Evolutionary conservation across 352 stramenopile species (phyloP), one percentile per base, ranked within the genome.

Genomic region (Blastocystis sp.): DNA sequence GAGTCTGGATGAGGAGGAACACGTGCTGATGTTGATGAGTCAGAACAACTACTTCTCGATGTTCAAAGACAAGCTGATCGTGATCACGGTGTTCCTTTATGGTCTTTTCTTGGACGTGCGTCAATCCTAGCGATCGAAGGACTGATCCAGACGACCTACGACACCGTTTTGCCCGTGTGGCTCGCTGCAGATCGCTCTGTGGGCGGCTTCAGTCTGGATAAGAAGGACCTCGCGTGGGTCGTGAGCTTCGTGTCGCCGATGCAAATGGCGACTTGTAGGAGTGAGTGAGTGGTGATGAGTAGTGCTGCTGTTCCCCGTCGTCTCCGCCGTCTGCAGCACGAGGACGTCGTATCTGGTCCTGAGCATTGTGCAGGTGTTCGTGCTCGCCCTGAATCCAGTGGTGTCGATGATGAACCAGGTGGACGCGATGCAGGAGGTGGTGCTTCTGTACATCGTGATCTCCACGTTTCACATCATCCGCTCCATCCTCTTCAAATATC

Each of bases 401-500:
- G 73, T 66, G 26, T 85, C 47, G 54, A 41, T 45, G n/a, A 8
- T 85, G 3, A 65, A 66, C 39, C 5, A 66, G 11, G 9, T 85
- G 6, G 26, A 24, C 2, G 13, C 63, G 3, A 20, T 24, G 55
- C 13, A n/a, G 3, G 41, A 26, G 20, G 30, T 85, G 4, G 41
- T 55, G 13, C 53, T 47, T n/a, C 73, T 85, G 18, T 85, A 66
- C 37, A 20, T 37, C 34, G 26, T 85, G 3, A 66, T 85, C 55
- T 85, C 73, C 26, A 39, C 73, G 13, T 85, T 85, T 37, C 73
- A 85, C 73, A 85, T 85, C 50, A 65, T 85, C n/a, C 73, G 73
- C 13, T 85, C 73, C 5, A 62, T 85, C 50, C 54, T 85, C 34
- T 85, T 85, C 53, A 85, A 85, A 85, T 85, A 85, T 85, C 73